Conservation (phyloP, 345 rosid genomes). For the Gossypioides kirkii region DNA sequence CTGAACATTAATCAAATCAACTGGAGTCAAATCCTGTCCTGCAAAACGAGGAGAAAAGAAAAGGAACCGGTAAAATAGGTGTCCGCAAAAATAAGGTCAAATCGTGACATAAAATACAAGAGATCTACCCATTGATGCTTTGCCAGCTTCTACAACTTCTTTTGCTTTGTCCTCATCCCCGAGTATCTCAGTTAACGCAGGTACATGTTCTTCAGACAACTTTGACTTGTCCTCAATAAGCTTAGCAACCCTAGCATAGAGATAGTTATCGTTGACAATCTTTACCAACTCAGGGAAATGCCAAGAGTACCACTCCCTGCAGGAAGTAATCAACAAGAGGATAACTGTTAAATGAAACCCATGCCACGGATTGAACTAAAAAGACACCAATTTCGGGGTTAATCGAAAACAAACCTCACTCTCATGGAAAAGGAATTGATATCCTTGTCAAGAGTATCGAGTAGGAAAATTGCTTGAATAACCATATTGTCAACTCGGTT, state of each 20-base stretch:
- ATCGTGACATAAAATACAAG: neutral
- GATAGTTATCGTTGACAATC: slow-evolving; percentile 88
- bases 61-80: neutral
- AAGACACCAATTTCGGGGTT: neutral
- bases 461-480: slow-evolving; percentile 84
- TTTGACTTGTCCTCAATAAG: slow-evolving; percentile 60
- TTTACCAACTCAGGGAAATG: slow-evolving; percentile 93
- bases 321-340: slow-evolving; percentile 11
- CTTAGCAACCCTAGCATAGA: slow-evolving; percentile 54
- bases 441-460: slow-evolving; percentile 89
- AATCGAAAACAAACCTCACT: slow-evolving; percentile 59
- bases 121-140: slow-evolving; percentile 86
- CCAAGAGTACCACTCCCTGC: slow-evolving; percentile 99
- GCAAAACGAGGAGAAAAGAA: slow-evolving; percentile 14
- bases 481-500: slow-evolving; percentile 92
- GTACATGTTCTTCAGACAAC: slow-evolving; percentile 48
- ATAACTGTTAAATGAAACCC: neutral
- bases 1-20: slow-evolving; percentile 83
- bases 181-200: slow-evolving; percentile 45
- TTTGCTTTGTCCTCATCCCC: slow-evolving; percentile 87
- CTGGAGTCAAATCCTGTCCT: slow-evolving; percentile 81
- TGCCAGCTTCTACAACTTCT: slow-evolving; percentile 89
- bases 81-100: neutral
- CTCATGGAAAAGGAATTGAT: slow-evolving; percentile 82
- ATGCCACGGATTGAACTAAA: neutral